These are phyloP conservation scores for Exserohilum turcica DNA, from an alignment of 2,329 filamentous ascomycete species.

Conservation along the genomic window DNA sequence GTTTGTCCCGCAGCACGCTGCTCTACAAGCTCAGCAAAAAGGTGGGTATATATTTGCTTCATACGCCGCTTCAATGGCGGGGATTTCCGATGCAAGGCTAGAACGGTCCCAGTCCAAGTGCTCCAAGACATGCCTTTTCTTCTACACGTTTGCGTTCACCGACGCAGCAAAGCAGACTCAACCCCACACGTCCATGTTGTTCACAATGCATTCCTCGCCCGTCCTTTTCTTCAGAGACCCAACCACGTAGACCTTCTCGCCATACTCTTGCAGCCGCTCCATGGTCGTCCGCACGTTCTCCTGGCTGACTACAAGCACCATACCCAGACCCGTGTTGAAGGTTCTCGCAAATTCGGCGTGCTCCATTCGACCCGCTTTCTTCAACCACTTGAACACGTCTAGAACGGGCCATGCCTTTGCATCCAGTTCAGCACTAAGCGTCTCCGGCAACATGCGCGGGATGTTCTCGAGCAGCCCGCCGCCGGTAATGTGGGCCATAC, in stretches of 20 bases:
- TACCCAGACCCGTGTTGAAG: conserved; percentile 94
- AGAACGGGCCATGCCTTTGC: conserved; percentile 76
- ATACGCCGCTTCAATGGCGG: conserved; percentile 11
- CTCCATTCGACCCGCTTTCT: conserved; percentile 71
- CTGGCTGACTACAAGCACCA: conserved; percentile 81
- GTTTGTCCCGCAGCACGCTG: background rate
- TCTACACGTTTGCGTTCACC: background rate
- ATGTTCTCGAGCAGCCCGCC: conserved; percentile 93
- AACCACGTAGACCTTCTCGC: conserved; percentile 78
- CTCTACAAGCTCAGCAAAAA: conserved; percentile 9
- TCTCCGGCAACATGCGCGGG: conserved; percentile 83
- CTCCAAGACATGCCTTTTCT: background rate
- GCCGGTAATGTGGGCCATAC: conserved; percentile 95
- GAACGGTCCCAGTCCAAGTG: background rate
- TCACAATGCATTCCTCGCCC: conserved; percentile 63
- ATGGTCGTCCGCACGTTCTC: conserved; percentile 66
- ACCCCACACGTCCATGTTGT: conserved; percentile 60
- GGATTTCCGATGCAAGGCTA: conserved; percentile 6
- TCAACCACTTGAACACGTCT: conserved; percentile 85
- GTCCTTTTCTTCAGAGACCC: conserved; percentile 69
- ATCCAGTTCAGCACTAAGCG: conserved; percentile 81
- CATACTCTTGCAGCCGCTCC: conserved; percentile 65
- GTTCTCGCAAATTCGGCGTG: conserved; percentile 84
- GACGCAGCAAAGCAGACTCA: conserved; percentile 23
- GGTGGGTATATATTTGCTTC: conserved; percentile 17